phyloP scores from a whole-genome alignment of 768 basidiomycete genomes.

The Calocera cornea region DNA sequence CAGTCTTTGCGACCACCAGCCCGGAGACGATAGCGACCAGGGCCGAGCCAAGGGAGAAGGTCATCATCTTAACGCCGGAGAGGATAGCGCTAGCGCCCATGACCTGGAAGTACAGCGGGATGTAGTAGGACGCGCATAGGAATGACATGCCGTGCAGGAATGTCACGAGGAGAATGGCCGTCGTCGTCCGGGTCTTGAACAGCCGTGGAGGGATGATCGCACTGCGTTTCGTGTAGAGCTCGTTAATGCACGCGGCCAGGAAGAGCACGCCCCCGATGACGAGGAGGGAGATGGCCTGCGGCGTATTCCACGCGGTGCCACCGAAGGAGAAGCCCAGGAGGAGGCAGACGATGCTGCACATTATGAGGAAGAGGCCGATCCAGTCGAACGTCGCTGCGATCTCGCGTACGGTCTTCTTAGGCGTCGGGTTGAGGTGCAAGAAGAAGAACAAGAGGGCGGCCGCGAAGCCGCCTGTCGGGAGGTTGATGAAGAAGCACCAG shows the following conservation, averaged over 20 bases:
- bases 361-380: conserved; percentile 46
- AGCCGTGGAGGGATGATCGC: conserved; percentile 63
- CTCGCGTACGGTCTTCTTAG: conserved; percentile 40
- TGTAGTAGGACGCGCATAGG: conserved; percentile 45
- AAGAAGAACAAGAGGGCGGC: conserved; percentile 51
- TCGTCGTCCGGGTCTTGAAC: conserved; percentile 67
- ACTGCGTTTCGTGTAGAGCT: conserved; percentile 45
- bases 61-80: conserved; percentile 62
- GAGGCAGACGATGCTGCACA: conserved; percentile 49
- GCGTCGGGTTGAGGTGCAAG: conserved; percentile 59
- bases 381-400: conserved; percentile 62
- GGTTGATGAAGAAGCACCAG: conserved; percentile 12
- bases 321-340: conserved; percentile 63
- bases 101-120: conserved; percentile 68
- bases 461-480: conserved; percentile 26
- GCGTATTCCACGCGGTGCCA: conserved; percentile 41
- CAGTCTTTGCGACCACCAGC: conserved; percentile 41
- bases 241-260: conserved; percentile 41
- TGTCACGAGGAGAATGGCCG: conserved; percentile 39
- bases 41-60: conserved; percentile 52
- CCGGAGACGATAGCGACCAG: conserved; percentile 44
- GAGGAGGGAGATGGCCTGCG: conserved; percentile 49
- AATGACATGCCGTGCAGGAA: conserved; percentile 55
- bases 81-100: conserved; percentile 60
- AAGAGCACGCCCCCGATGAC: conserved; percentile 43